Evolutionary conservation across 2,329 filamentous ascomycete genomes (phyloP), one percentile per base, ranked within the genome.

Genomic region (Pyrenophora seminiperda): DNA sequence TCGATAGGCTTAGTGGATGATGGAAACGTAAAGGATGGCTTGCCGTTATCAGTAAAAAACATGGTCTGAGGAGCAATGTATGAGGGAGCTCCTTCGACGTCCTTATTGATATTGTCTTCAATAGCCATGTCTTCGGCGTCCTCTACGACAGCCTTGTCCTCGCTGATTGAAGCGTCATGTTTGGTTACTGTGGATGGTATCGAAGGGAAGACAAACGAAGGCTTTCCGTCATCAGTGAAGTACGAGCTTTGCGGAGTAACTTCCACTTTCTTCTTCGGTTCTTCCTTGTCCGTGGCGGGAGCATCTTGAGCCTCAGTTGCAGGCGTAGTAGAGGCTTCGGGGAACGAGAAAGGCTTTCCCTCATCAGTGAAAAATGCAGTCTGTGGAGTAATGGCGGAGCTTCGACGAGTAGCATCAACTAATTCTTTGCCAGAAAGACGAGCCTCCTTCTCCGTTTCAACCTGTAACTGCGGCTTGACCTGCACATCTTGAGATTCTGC

Each of bases 221-320:
- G 53, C 19, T 43, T 53, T 4, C 53, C 53, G 17, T 38, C 14
- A 14, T 56, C 53, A 17, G 41, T 41, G 11, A 56, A 56, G 46
- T 44, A 47, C 0, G 18, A 40, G 5, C 48, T 55, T 10, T 42
- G 53, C 4, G 54, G 59, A 17, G 37, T 34, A 37, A 30, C 18
- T 10, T 41, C 37, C 9, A 18, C 18, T 5, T 36, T 17, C n/a
- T 17, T 27, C 10, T 36, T 40, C 38, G 27, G 18, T 4, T 19
- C 19, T 7, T 19, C 19, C 22, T 36, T 17, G 24, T 41, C 37
- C 19, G 36, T 20, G 24, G 17, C 31, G 14, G 20, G 5, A 10
- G 13, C 9, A 3, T 47, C 29, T 5, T 20, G 13, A 3, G 30
- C 10, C 19, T 33, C 19, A 41, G 15, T 19, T 19, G 22, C 17